These are phyloP conservation scores for Fusarium sp. DNA, from an alignment of 2,329 filamentous ascomycete genomes.

Conservation along the genomic window DNA sequence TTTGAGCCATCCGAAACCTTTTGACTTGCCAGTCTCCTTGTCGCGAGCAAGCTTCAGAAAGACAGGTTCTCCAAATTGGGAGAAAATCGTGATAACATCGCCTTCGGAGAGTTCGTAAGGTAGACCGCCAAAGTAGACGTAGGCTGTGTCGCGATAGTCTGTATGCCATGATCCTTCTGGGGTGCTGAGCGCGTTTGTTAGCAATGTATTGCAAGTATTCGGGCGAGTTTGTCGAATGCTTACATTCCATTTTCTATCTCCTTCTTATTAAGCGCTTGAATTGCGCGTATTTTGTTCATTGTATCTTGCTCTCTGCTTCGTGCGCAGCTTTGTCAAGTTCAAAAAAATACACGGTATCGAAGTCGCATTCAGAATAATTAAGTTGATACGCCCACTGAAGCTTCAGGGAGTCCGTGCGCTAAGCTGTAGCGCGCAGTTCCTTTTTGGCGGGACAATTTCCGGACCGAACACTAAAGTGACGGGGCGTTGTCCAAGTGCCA, in stretches of 20 bases:
- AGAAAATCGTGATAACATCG: constrained; percentile 96
- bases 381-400: constrained; percentile 28
- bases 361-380: constrained; percentile 34
- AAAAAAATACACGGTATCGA: constrained; percentile 13
- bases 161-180: constrained; percentile 95
- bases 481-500: constrained; percentile 25
- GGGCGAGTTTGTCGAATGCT: constrained; percentile 51
- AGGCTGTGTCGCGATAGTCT: constrained; percentile 98
- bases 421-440: constrained; percentile 24
- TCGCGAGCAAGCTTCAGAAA: constrained; percentile 93
- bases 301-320: constrained; percentile 36
- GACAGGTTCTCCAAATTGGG: constrained; percentile 94
- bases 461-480: constrained; percentile 49
- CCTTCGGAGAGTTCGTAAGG: constrained; percentile 95
- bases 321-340: not conserved
- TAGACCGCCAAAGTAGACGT: constrained; percentile 94
- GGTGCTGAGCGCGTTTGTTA: constrained; percentile 63
- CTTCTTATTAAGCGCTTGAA: constrained; percentile 91
- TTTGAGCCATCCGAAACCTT: constrained; percentile 95
- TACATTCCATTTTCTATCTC: constrained; percentile 91
- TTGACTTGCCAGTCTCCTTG: constrained; percentile 95
- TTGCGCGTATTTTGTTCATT: constrained; percentile 96
- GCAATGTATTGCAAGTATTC: not conserved
- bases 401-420: constrained; percentile 35
- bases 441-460: constrained; percentile 53